A percentile compares a stretch with the other conserved stretches of the same genome.
phyloP scores from a whole-genome alignment of 1,139 yeast genomes.

The Geotrichum citri-aurantii region DNA sequence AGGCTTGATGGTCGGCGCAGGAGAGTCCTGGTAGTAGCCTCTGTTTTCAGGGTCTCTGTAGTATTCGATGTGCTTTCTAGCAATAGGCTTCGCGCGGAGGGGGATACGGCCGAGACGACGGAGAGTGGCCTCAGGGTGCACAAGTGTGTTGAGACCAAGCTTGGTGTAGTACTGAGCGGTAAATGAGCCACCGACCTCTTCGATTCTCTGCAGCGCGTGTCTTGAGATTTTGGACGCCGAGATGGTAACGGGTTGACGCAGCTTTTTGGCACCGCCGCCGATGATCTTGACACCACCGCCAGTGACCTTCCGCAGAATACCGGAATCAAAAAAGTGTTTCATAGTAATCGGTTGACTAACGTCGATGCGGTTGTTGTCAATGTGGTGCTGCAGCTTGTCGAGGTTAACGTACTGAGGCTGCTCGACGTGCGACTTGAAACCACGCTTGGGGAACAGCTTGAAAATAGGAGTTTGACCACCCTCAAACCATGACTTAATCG shows the following conservation, averaged over 20 bases:
- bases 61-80: conserved; percentile 70
- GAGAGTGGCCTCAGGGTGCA: conserved; percentile 66
- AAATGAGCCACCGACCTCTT: conserved; percentile 63
- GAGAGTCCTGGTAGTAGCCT: conserved; percentile 56
- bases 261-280: conserved; percentile 56
- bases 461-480: conserved; percentile 98
- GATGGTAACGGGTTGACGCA: conserved; percentile 52
- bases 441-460: conserved; percentile 84
- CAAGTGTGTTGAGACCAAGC: conserved; percentile 65
- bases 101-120: conserved; percentile 74
- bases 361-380: conserved; percentile 42
- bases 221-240: conserved; percentile 79
- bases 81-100: conserved; percentile 78
- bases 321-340: conserved; percentile 62
- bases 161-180: conserved; percentile 65
- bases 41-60: conserved; percentile 67
- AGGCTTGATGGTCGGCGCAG: conserved; percentile 33
- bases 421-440: conserved; percentile 50
- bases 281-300: conserved; percentile 79
- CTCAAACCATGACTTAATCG: conserved; percentile 89
- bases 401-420: conserved; percentile 40
- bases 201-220: conserved; percentile 68
- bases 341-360: conserved; percentile 60
- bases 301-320: conserved; percentile 65
- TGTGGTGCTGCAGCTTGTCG: conserved; percentile 55